Percentiles rank a stretch among this genome's conserved stretches.
Evolutionary conservation across 2,329 filamentous ascomycete species (phyloP).

Genomic region (Chalaropsis thielavioides): DNA sequence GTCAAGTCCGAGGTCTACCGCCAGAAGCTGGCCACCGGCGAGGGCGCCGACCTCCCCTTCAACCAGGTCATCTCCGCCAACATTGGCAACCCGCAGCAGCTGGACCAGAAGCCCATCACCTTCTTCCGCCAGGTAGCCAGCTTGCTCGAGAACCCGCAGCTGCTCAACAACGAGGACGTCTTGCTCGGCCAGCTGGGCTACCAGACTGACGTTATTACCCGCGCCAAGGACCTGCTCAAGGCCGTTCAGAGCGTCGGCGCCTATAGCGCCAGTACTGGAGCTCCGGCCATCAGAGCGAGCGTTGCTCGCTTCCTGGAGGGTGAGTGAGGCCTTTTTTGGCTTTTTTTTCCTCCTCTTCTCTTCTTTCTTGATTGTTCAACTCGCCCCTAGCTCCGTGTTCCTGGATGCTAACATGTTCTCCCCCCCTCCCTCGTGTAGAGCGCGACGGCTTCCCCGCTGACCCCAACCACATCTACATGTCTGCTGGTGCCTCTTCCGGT

Average conservation of each 20-base stretch:
- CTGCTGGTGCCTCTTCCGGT: constrained; percentile 79
- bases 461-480: constrained; percentile 73
- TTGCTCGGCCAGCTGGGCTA: constrained; percentile 65
- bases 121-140: constrained; percentile 97
- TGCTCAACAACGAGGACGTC: constrained; percentile 73
- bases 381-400: not conserved
- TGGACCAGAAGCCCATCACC: constrained; percentile 97
- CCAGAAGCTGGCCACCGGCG: constrained; percentile 50
- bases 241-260: constrained; percentile 85
- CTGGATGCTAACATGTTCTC: constrained; percentile 1
- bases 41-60: constrained; percentile 53
- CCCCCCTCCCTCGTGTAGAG: constrained; percentile 29
- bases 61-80: constrained; percentile 88
- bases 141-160: constrained; percentile 73
- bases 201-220: constrained; percentile 74
- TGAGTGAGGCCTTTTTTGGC: constrained; percentile 29
- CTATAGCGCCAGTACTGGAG: constrained; percentile 89
- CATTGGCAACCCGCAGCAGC: constrained; percentile 96
- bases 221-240: constrained; percentile 66
- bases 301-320: constrained; percentile 86
- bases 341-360: not conserved
- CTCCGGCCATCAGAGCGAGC: constrained; percentile 71
- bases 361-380: no score
- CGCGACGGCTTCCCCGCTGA: constrained; percentile 81
- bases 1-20: constrained; percentile 88